phyloP scores from a whole-genome alignment of 2,329 filamentous ascomycete species.

The Aspergillaceae sp. region DNA sequence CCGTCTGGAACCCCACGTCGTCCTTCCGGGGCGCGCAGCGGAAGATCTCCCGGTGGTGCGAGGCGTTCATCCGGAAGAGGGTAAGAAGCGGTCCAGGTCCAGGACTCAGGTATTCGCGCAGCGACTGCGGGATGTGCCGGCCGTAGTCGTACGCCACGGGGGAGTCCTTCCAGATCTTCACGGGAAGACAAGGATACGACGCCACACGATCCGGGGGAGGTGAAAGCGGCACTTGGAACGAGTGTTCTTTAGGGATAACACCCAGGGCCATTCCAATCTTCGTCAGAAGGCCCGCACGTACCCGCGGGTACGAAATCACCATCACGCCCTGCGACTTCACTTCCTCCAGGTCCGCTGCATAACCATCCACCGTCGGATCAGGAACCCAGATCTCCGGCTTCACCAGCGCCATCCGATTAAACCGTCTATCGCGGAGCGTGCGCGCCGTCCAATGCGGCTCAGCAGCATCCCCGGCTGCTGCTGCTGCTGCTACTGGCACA shows the following conservation, averaged over 20 bases:
- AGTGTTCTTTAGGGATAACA: constrained; percentile 29
- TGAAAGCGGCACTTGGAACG: constrained; percentile 46
- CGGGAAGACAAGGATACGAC: constrained; percentile 37
- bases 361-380: constrained; percentile 36
- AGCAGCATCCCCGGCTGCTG: constrained; percentile 17
- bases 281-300: constrained; percentile 7
- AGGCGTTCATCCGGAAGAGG: constrained; percentile 46
- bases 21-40: constrained; percentile 46
- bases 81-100: constrained; percentile 35
- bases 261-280: constrained; percentile 22
- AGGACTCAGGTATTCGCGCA: constrained; percentile 39
- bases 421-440: constrained; percentile 35
- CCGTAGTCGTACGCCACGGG: constrained; percentile 36
- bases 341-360: constrained; percentile 37
- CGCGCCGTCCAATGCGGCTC: constrained; percentile 39
- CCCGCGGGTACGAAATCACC: constrained; percentile 40
- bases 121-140: constrained; percentile 37
- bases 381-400: constrained; percentile 54
- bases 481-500: constrained; percentile 14
- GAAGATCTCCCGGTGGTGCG: constrained; percentile 41
- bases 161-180: constrained; percentile 50
- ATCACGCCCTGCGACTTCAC: constrained; percentile 46
- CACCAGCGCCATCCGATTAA: constrained; percentile 61
- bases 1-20: constrained; percentile 44
- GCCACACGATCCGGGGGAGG: constrained; percentile 36